Evolutionary conservation across 257 asterid species (phyloP).

Genomic region (Paulownia fortunei): DNA sequence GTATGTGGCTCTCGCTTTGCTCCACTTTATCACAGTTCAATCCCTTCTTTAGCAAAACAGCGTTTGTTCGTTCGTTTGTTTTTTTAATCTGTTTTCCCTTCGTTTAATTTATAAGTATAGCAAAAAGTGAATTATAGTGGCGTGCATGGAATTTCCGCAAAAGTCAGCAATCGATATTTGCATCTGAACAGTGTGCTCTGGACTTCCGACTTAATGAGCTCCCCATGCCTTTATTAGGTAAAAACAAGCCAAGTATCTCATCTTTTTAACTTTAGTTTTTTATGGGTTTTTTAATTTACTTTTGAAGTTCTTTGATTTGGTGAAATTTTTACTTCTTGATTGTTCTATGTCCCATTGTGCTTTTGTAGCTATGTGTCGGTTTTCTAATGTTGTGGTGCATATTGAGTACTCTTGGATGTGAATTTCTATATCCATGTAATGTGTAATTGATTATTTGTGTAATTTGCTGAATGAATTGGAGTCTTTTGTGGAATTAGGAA

Average conservation of each 20-base stretch:
- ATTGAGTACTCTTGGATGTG: not conserved
- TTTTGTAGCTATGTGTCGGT: not conserved
- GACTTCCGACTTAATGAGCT: slow-evolving; percentile 78
- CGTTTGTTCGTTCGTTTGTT: not conserved
- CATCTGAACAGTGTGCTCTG: slow-evolving; percentile 40
- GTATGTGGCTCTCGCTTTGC: slow-evolving; percentile 39
- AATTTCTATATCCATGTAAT: not conserved
- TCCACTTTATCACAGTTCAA: slow-evolving; percentile 24
- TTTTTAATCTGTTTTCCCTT: not conserved
- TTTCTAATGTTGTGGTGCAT: not conserved
- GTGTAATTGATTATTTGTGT: not conserved
- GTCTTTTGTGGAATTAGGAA: not conserved
- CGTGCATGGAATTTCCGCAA: slow-evolving; percentile 38
- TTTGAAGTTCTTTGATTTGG: not conserved
- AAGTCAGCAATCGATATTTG: slow-evolving; percentile 20
- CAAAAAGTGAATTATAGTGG: slow-evolving; percentile 12
- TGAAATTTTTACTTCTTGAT: not conserved
- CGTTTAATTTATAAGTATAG: not conserved
- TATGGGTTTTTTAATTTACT: not conserved
- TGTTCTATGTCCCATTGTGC: not conserved
- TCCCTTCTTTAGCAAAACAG: slow-evolving; percentile 10
- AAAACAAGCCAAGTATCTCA: not conserved
- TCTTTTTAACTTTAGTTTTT: not conserved
- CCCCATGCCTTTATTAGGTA: slow-evolving; percentile 95
- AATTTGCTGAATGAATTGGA: not conserved